Base-by-base conservation (phyloP, 1,139 yeast species). In the Scheffersomyces cryptocercus region DNA sequence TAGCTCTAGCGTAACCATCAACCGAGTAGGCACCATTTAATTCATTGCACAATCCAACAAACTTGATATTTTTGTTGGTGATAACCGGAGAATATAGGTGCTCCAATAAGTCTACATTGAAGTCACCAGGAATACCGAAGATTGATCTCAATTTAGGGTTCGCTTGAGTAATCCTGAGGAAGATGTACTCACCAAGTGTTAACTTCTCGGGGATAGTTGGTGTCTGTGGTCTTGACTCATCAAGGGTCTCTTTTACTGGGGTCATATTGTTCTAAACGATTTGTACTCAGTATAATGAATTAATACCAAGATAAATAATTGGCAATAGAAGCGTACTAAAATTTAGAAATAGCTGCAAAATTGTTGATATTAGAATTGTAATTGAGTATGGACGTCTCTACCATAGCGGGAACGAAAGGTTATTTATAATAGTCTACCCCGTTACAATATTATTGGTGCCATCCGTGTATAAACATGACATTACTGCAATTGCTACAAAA, bases 1-100 rank as follows among this genome's bases (percentile, higher is more conserved):
- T 65, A 37, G 73, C 75, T 49, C 87, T 78, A 14, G 88, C 81
- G 58, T 85, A 87, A 15, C 91, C 95, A 55, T 87, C 95, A 28
- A 87, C 89, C 20, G 90, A 86, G 56, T 87, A 87, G 16, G 89
- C 85, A 1, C 62, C 70, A 48, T 70, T 70, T 43, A 70, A 61
- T 51, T 70, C 76, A 45, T 70, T 70, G 53, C 75, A 70, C 35
- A 65, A 53, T 15, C 68, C 68, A 20, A 64, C 54, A 44, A 63
- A 62, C 32, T 54, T 52, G 5, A 65, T 50, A n/a, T 56, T 58
- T 14, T 56, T 52, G 14, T 54, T 55, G 11, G 52, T 39, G 6
- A 59, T 54, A 3, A 65, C 51, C 5, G 64, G 65, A 5, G 61
- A 44, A 44, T 70, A 70, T 28, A 67, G 53, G 48, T 67, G 65